Evolutionary conservation across 1,139 yeast genomes (phyloP).

Genomic region (Pichia sp.): DNA sequence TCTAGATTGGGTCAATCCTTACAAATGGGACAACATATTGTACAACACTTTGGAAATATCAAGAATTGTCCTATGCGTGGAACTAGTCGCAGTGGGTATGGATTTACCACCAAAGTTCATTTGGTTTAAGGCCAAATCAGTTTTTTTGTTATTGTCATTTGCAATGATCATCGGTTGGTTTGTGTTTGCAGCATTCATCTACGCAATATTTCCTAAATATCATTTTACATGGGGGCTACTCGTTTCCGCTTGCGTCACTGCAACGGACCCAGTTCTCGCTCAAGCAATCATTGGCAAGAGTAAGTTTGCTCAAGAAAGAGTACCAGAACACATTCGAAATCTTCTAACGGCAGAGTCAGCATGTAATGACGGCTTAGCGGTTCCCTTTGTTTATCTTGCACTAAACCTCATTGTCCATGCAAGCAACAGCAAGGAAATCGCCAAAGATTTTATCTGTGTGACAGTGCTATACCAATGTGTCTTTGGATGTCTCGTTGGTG

Average conservation of each 20-base stretch:
- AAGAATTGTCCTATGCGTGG: slow-evolving; percentile 81
- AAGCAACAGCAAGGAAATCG: slow-evolving; percentile 61
- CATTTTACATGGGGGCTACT: slow-evolving; percentile 70
- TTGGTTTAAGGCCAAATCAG: slow-evolving; percentile 83
- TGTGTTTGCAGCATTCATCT: slow-evolving; percentile 75
- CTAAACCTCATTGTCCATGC: slow-evolving; percentile 59
- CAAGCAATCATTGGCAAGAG: slow-evolving; percentile 98
- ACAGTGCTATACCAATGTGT: slow-evolving; percentile 84
- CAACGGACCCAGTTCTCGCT: slow-evolving; percentile 96
- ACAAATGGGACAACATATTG: slow-evolving; percentile 89
- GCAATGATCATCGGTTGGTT: slow-evolving; percentile 96
- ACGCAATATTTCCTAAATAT: slow-evolving; percentile 76
- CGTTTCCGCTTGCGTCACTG: slow-evolving; percentile 90
- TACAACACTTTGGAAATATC: slow-evolving; percentile 81
- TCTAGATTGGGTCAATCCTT: slow-evolving; percentile 79
- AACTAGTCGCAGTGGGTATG: slow-evolving; percentile 95
- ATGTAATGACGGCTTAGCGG: slow-evolving; percentile 98
- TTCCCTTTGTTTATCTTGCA: slow-evolving; percentile 82
- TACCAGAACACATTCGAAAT: slow-evolving; percentile 92
- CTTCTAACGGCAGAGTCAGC: slow-evolving; percentile 90
- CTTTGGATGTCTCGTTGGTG: slow-evolving; percentile 77
- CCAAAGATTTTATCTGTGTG: slow-evolving; percentile 75
- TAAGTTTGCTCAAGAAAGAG: slow-evolving; percentile 82
- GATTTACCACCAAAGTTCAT: slow-evolving; percentile 91
- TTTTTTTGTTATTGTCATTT: slow-evolving; percentile 72